Base-by-base conservation (phyloP, 768 basidiomycete species). In the Lanmaoa rubissima region DNA sequence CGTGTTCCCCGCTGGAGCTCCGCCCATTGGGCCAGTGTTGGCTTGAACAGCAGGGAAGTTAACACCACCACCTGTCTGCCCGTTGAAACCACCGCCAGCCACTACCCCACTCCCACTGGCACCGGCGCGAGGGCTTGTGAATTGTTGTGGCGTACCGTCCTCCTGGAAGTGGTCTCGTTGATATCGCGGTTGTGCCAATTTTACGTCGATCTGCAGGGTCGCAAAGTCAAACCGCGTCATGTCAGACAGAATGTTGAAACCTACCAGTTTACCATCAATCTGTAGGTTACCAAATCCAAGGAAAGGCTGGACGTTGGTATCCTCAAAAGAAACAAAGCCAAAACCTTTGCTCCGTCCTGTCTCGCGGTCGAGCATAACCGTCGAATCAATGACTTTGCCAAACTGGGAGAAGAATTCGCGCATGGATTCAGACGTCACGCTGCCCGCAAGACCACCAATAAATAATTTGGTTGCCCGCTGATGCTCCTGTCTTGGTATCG, bases 331-430 rank as follows among this genome's bases (percentile, higher is more conserved):
- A 12, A 98, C 92, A 69, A 99, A 99, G 0, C 95, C 97, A 62
- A 99, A 99, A 13, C 97, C 97, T 72, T 98, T 97, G 75, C 92
- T 94, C 48, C 94, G 76, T 26, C 91, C 90, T 4, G 94, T 94
- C 73, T 98, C 94, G 43, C 94, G 88, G 74, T 99, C 97, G 63
- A 97, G 81, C 97, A 98, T 99, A 63, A 99, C 94, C 1, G 96
- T 98, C 44, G 96, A 94, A 71, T 99, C 96, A 65, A 97, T 90
- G 61, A 99, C 94, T 62, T 87, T 88, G 58, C 97, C 97, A 64
- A 90, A 98, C 69, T 95, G 90, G 42, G 87, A 86, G 75, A 98
- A 96, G 76, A 91, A 98, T 51, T 86, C 85, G 61, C 90, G 86
- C 87, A 98, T 91, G 1, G 88, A 90, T 65, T 97, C 94, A 21